Evolutionary conservation across 768 basidiomycete species (phyloP).

Genomic region (Mrakia blollopis): DNA sequence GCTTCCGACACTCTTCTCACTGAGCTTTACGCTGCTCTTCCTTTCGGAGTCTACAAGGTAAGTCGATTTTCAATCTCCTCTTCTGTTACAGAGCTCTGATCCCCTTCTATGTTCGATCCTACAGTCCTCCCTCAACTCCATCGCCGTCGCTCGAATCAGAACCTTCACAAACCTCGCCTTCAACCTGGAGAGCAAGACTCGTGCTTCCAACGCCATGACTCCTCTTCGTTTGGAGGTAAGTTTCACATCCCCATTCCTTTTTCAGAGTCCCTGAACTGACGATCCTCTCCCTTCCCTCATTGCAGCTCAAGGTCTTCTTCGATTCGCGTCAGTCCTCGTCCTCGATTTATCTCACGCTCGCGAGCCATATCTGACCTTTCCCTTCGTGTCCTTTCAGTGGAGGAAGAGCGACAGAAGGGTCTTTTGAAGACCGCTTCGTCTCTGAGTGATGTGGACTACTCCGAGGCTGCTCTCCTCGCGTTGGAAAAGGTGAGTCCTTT

Average conservation of each 20-base stretch:
- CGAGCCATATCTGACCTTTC: neutral
- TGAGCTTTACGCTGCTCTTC: neutral
- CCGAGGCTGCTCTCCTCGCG: neutral
- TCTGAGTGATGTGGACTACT: neutral
- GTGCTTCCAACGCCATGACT: neutral
- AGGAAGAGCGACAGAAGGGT: neutral
- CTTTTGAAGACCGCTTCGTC: neutral
- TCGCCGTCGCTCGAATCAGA: neutral
- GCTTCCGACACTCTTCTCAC: neutral
- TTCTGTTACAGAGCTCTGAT: neutral
- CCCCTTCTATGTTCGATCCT: neutral
- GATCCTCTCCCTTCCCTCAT: neutral
- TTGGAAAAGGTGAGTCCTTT: neutral
- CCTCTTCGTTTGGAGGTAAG: too few species aligned
- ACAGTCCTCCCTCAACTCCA: neutral
- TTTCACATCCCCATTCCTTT: too few species aligned
- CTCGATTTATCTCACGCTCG: neutral
- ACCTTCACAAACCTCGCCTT: neutral
- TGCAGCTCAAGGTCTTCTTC: constrained; percentile 8
- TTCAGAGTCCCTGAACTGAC: neutral
- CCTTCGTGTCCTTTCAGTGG: neutral
- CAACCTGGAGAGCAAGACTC: neutral
- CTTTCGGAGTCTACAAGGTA: neutral
- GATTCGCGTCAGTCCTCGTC: neutral
- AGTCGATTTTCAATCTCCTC: neutral